Conservation (phyloP, 2,329 filamentous ascomycete species). For the Botrytis galanthina region DNA sequence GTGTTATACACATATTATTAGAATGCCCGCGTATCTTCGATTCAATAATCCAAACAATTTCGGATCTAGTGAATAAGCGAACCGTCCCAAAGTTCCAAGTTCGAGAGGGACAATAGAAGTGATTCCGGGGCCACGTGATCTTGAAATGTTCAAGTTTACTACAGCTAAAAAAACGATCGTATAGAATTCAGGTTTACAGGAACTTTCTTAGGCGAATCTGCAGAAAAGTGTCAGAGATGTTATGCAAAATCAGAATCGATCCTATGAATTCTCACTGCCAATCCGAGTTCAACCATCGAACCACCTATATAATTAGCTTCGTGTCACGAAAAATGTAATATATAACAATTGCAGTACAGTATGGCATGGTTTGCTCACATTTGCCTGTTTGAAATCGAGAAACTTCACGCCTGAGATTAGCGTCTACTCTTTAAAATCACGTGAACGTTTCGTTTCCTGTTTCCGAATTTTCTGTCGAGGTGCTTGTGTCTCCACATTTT, state of each 20-base stretch:
- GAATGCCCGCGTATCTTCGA: neutral
- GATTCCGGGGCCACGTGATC: neutral
- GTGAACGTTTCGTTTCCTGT: neutral
- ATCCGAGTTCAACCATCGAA: neutral
- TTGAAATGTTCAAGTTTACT: neutral
- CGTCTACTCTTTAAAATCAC: neutral
- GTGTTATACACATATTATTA: neutral
- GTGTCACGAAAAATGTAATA: neutral
- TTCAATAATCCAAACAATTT: neutral
- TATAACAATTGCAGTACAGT: neutral
- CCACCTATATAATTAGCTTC: neutral
- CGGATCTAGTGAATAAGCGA: neutral
- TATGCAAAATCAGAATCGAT: neutral
- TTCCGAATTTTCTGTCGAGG: neutral
- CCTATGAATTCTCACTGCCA: neutral
- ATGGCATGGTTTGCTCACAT: neutral
- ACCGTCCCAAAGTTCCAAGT: neutral
- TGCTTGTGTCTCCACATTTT: neutral
- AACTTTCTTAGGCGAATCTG: neutral
- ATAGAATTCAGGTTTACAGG: neutral
- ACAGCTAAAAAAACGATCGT: neutral
- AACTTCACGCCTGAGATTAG: neutral
- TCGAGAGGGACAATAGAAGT: neutral
- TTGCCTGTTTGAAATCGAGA: neutral
- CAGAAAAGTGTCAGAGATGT: neutral